A percentile compares a stretch with the other conserved stretches of the same genome.
Evolutionary conservation across 169 alveolate species (phyloP).

Genomic region (Eimeria praecox): DNA sequence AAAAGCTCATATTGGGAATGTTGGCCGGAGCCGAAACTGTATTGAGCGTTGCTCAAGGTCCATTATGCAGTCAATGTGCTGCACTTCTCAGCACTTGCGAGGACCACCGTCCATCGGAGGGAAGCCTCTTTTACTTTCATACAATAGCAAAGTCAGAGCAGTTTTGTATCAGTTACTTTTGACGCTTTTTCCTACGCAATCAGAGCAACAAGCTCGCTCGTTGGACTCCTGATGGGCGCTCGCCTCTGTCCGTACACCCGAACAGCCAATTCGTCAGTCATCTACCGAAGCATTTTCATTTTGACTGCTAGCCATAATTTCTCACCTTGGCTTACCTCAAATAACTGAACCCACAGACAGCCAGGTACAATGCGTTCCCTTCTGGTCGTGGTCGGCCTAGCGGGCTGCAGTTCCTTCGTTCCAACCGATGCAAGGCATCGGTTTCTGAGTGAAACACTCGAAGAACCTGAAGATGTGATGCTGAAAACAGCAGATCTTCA

Average conservation of each 20-base stretch:
- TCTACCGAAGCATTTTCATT: conserved; percentile 39
- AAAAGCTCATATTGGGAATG: not conserved
- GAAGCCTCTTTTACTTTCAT: not conserved
- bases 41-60: not conserved
- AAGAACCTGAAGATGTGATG: conserved; percentile 69
- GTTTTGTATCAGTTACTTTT: not conserved
- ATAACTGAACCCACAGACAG: conserved; percentile 47
- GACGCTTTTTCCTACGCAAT: not conserved
- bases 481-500: conserved; percentile 73
- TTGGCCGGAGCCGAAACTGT: not conserved
- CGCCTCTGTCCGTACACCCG: conserved; percentile 65
- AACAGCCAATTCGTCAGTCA: conserved; percentile 3
- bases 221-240: not conserved
- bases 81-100: not conserved
- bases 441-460: conserved; percentile 65
- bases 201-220: not conserved
- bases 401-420: conserved; percentile 59
- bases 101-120: not conserved
- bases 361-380: conserved; percentile 77
- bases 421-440: conserved; percentile 72
- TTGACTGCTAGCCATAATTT: conserved; percentile 70
- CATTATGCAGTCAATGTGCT: not conserved
- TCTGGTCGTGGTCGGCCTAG: conserved; percentile 74
- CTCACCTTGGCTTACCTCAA: conserved; percentile 70
- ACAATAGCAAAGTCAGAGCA: not conserved